These are phyloP conservation scores for Podospora appendiculata DNA, from an alignment of 495 filamentous ascomycete species.

Conservation along the genomic window DNA sequence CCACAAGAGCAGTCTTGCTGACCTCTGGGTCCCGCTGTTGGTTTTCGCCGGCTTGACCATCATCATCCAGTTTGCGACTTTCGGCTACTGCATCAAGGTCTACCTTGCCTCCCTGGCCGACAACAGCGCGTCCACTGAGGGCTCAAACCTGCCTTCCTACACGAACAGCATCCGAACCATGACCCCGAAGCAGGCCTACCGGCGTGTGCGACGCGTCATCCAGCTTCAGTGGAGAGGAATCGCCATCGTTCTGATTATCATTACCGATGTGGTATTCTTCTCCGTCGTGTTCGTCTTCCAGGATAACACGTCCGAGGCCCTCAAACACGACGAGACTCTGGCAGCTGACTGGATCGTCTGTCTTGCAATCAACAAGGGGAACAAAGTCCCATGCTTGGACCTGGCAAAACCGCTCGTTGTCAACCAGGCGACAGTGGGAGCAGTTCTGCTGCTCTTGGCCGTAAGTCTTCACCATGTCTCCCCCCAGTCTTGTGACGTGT, in stretches of 20 bases:
- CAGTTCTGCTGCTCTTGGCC: slow-evolving; percentile 72
- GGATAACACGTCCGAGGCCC: slow-evolving; percentile 57
- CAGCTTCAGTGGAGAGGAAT: slow-evolving; percentile 92
- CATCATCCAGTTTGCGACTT: slow-evolving; percentile 75
- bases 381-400: slow-evolving; percentile 58
- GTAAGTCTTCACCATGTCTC: slow-evolving; percentile 37
- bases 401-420: slow-evolving; percentile 53
- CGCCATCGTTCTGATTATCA: slow-evolving; percentile 74
- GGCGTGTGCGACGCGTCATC: slow-evolving; percentile 77
- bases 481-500: neutral
- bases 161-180: slow-evolving; percentile 71
- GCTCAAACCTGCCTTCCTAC: slow-evolving; percentile 71
- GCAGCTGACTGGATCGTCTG: slow-evolving; percentile 63
- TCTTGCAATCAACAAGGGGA: slow-evolving; percentile 46
- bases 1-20: slow-evolving; percentile 64
- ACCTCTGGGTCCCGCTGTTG: slow-evolving; percentile 88
- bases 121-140: slow-evolving; percentile 57
- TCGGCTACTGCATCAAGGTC: slow-evolving; percentile 89
- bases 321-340: slow-evolving; percentile 42
- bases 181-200: slow-evolving; percentile 81
- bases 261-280: slow-evolving; percentile 87
- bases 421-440: slow-evolving; percentile 68
- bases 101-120: slow-evolving; percentile 81
- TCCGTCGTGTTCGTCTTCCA: slow-evolving; percentile 82
- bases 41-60: slow-evolving; percentile 69